Conservation (phyloP, 2,329 filamentous ascomycete species). For the Stachybotrys chlorohalonatus region DNA sequence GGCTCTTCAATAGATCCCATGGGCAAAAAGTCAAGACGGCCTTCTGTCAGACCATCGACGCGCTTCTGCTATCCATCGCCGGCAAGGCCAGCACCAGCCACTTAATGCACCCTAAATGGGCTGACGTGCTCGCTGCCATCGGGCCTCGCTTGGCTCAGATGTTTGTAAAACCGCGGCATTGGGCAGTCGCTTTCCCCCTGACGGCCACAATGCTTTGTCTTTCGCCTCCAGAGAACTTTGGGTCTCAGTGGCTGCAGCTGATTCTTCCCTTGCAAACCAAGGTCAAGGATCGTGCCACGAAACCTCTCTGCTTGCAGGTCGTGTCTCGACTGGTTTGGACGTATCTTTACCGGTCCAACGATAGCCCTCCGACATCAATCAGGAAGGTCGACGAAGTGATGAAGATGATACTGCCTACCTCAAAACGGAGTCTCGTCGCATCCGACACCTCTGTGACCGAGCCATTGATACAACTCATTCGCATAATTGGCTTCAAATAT, state of each 20-base stretch:
- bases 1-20: conserved; percentile 75
- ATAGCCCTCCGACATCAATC: conserved; percentile 56
- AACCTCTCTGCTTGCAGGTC: conserved; percentile 76
- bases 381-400: conserved; percentile 87
- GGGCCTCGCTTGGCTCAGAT: conserved; percentile 74
- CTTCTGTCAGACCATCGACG: conserved; percentile 87
- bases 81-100: conserved; percentile 68
- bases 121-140: conserved; percentile 70
- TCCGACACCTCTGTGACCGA: conserved; percentile 80
- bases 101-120: conserved; percentile 76
- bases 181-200: conserved; percentile 79
- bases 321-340: conserved; percentile 90
- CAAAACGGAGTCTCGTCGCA: conserved; percentile 71
- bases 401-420: conserved; percentile 70
- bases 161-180: conserved; percentile 86
- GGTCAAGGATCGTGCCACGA: conserved; percentile 72
- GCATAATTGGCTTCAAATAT: conserved; percentile 88
- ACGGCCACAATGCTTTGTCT: conserved; percentile 82
- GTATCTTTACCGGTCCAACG: conserved; percentile 78
- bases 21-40: conserved; percentile 86
- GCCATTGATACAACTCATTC: conserved; percentile 84
- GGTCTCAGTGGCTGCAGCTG: conserved; percentile 77
- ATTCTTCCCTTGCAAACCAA: conserved; percentile 69
- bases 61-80: conserved; percentile 77
- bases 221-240: conserved; percentile 76